Percentiles rank a stretch among this genome's conserved stretches.
Conservation (phyloP, 1,284 basidiomycete species). For the Sanghuangporus baumii region DNA sequence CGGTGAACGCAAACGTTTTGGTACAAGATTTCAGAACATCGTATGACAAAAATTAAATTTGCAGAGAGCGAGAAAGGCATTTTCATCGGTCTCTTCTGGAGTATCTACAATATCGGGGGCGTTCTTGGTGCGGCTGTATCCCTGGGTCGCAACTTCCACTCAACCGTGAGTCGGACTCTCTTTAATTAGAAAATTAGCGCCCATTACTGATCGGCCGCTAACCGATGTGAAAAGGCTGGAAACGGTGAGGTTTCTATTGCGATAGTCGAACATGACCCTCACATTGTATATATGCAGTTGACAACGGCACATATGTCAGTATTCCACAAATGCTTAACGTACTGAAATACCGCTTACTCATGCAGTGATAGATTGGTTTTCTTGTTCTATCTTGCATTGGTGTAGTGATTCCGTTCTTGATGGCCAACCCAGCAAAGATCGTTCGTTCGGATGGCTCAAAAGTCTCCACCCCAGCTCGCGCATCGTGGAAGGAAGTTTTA, state of each 20-base stretch:
- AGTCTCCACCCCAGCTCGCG: conserved; percentile 25
- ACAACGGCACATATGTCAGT: conserved; percentile 30
- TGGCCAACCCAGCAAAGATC: conserved; percentile 33
- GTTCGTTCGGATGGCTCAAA: conserved; percentile 32
- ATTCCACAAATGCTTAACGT: neutral
- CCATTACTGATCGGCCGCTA: neutral
- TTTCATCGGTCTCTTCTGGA: conserved; percentile 55
- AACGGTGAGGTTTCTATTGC: neutral
- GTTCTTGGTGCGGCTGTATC: conserved; percentile 59
- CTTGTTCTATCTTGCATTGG: conserved; percentile 31
- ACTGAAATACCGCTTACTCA: neutral
- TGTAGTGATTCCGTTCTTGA: conserved; percentile 27
- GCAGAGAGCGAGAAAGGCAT: conserved; percentile 35
- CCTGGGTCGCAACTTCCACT: conserved; percentile 45
- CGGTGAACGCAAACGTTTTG: conserved; percentile 43
- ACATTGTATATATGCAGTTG: conserved; percentile 15
- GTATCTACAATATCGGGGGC: conserved; percentile 61
- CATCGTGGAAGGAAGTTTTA: conserved; percentile 34
- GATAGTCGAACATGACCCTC: neutral
- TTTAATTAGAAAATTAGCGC: neutral
- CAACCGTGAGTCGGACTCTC: conserved; percentile 25
- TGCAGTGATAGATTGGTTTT: conserved; percentile 28
- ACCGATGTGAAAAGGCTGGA: neutral
- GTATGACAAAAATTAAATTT: neutral
- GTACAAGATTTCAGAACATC: conserved; percentile 21